phyloP scores from a whole-genome alignment of 345 rosid genomes.

The Salix caprea region DNA sequence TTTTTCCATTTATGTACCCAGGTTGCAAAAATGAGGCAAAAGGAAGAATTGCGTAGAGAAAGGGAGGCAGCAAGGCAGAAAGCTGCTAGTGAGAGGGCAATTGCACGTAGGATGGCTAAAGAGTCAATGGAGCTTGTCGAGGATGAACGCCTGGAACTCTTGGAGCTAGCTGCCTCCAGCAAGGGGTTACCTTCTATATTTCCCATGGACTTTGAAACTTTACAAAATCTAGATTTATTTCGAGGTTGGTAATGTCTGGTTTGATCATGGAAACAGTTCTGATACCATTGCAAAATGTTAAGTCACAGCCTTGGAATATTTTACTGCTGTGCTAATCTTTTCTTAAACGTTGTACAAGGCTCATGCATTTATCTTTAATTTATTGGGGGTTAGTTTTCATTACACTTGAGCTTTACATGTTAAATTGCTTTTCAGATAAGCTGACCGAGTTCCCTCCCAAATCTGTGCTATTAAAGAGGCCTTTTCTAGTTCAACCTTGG shows the following conservation, averaged over 20 bases:
- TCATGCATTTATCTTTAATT: neutral
- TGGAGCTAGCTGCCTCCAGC: constrained; percentile 71
- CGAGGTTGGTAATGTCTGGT: constrained; percentile 47
- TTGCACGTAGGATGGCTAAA: constrained; percentile 85
- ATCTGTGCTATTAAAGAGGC: constrained; percentile 54
- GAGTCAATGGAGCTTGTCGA: constrained; percentile 80
- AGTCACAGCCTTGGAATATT: neutral
- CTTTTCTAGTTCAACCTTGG: constrained; percentile 77
- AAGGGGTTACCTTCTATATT: constrained; percentile 63
- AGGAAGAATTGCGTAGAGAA: constrained; percentile 72
- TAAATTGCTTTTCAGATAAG: constrained; percentile 43
- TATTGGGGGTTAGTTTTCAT: constrained; percentile 7
- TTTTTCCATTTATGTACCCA: constrained; percentile 13
- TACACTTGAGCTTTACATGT: constrained; percentile 6
- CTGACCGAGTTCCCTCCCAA: constrained; percentile 61
- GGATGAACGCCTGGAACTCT: constrained; percentile 84
- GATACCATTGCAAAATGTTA: neutral
- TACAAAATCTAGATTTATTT: constrained; percentile 66
- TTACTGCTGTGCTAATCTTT: neutral
- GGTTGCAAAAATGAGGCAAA: constrained; percentile 84
- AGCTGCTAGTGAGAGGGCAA: constrained; percentile 87
- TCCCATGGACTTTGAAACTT: constrained; percentile 65
- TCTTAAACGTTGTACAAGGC: neutral
- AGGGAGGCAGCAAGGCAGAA: constrained; percentile 78
- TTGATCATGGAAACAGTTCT: neutral